phyloP scores from a whole-genome alignment of 306 rosid species.

The Vigna nakashimae region DNA sequence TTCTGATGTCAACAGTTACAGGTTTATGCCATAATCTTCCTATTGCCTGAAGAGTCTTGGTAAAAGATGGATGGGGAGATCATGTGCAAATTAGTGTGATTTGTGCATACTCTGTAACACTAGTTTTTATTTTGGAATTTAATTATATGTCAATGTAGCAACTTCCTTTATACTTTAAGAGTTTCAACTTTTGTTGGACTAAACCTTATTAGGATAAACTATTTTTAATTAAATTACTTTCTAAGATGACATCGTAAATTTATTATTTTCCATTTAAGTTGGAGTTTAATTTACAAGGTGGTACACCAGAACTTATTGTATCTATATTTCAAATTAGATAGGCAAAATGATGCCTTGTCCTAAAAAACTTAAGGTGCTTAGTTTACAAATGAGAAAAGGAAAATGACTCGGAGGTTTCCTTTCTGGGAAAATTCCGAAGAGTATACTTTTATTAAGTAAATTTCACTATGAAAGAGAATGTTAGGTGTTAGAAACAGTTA shows the following conservation, averaged over 20 bases:
- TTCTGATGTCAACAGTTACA: not conserved
- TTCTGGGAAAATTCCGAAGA: not conserved
- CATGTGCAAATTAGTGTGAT: constrained; percentile 36
- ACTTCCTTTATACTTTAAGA: not conserved
- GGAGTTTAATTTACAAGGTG: not conserved
- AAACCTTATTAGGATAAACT: no score
- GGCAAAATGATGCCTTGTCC: not conserved
- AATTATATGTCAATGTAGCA: constrained; percentile 20
- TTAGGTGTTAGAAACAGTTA: not conserved
- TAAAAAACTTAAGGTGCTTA: not conserved
- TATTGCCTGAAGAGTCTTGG: not conserved
- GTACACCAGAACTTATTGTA: no score
- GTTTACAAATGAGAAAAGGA: no score
- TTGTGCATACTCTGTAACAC: constrained; percentile 10
- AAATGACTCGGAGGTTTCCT: no score
- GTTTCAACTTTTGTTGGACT: not conserved
- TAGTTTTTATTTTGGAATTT: constrained; percentile 1
- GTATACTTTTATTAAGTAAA: not conserved
- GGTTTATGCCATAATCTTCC: not conserved
- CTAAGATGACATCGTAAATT: no score
- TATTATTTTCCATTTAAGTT: no score
- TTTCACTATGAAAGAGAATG: not conserved
- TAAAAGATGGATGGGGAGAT: constrained; percentile 26
- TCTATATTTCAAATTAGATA: not conserved
- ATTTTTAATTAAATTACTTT: no score